Conservation (phyloP, 1,139 yeast species). For the Candida gigantensis region DNA sequence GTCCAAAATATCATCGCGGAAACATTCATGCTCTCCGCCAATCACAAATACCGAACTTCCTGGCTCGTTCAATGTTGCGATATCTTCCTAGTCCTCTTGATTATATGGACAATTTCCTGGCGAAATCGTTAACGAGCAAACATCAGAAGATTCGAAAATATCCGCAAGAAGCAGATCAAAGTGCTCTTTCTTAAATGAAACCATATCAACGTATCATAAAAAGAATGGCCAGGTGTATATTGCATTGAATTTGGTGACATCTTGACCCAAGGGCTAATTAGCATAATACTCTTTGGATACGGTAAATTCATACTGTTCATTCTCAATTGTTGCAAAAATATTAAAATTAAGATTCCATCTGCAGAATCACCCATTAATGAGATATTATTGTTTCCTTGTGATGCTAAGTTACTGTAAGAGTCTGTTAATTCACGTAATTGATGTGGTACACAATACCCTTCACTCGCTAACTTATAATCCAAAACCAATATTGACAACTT, state of each 20-base stretch:
- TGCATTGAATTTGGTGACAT: constrained; percentile 15
- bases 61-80: constrained; percentile 32
- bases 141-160: constrained; percentile 16
- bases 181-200: too few relatives aligned
- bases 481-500: constrained; percentile 34
- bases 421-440: constrained; percentile 37
- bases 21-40: constrained; percentile 47
- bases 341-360: constrained; percentile 40
- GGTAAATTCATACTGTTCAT: constrained; percentile 12
- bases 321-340: constrained; percentile 22
- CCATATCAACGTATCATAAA: constrained; percentile 30
- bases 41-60: constrained; percentile 31
- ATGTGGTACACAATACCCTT: constrained; percentile 34
- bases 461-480: constrained; percentile 40
- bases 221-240: constrained; percentile 31
- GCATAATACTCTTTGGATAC: constrained; percentile 33
- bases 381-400: constrained; percentile 29
- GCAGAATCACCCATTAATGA: constrained; percentile 44
- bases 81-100: constrained; percentile 33
- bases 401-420: constrained; percentile 29
- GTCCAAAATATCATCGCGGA: constrained; percentile 42
- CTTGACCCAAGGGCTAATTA: constrained; percentile 45
- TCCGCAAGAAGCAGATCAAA: too few relatives aligned
- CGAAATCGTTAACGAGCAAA: constrained; percentile 14
- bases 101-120: constrained; percentile 21